Evolutionary conservation across 208 protist species (phyloP).

Genomic region (Borovskyia barvae): DNA sequence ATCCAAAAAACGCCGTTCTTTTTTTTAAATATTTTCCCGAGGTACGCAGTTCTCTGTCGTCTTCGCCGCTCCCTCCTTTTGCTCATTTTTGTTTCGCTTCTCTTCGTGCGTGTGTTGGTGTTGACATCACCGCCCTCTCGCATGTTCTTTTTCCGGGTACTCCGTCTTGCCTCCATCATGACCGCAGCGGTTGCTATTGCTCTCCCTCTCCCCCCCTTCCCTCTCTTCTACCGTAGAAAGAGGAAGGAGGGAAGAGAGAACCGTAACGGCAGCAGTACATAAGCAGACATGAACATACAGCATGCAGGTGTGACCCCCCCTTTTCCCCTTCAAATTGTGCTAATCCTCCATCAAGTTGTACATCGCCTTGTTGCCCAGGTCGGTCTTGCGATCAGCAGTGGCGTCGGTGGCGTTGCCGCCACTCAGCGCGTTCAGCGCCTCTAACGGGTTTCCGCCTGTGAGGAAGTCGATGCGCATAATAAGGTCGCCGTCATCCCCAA

Average conservation of each 20-base stretch:
- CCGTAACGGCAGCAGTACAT: background rate
- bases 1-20: too few species aligned
- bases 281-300: background rate
- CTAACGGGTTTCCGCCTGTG: slow-evolving; percentile 53
- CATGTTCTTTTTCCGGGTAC: too few species aligned
- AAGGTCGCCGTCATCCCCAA: slow-evolving; percentile 35
- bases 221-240: too few species aligned
- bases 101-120: too few species aligned
- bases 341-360: slow-evolving; percentile 61
- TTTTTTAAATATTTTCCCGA: too few species aligned
- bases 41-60: too few species aligned
- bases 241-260: slow-evolving; percentile 1
- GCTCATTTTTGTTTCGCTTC: too few species aligned
- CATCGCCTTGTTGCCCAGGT: slow-evolving; percentile 32
- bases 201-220: too few species aligned
- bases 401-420: background rate
- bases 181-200: too few species aligned
- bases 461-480: slow-evolving; percentile 44
- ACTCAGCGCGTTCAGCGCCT: slow-evolving; percentile 44
- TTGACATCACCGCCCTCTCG: too few species aligned
- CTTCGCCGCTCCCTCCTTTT: too few species aligned
- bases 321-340: background rate
- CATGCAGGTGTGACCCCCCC: background rate
- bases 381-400: background rate
- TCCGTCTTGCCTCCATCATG: too few species aligned